phyloP scores from a whole-genome alignment of 2,329 filamentous ascomycete genomes.

The Albophoma yamanashiensis region DNA sequence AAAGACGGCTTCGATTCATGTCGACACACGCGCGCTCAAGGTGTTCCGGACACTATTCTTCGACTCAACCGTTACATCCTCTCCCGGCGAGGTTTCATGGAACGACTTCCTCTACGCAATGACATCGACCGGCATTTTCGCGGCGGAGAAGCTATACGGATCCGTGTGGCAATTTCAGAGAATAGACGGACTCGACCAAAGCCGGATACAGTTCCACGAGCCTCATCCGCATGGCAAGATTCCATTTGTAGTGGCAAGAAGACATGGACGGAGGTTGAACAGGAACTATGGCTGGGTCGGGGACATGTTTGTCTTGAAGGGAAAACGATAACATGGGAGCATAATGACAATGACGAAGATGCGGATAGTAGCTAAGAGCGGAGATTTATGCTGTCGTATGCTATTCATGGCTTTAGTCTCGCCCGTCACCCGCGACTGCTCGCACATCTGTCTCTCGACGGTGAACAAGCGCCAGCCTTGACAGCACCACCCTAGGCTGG shows the following conservation, averaged over 20 bases:
- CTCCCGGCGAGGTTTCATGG: slow-evolving; percentile 40
- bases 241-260: slow-evolving; percentile 30
- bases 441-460: too few relatives aligned
- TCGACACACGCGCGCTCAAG: slow-evolving; percentile 21
- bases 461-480: too few relatives aligned
- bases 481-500: too few relatives aligned
- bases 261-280: slow-evolving; percentile 35
- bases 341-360: too few relatives aligned
- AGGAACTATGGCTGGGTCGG: slow-evolving; percentile 40
- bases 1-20: neutral
- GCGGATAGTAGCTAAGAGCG: too few relatives aligned
- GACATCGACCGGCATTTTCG: slow-evolving; percentile 33
- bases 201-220: slow-evolving; percentile 47
- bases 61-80: slow-evolving; percentile 20
- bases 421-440: too few relatives aligned
- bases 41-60: slow-evolving; percentile 31
- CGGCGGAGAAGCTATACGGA: slow-evolving; percentile 45
- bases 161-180: slow-evolving; percentile 51
- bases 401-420: too few relatives aligned
- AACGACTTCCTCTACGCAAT: slow-evolving; percentile 43
- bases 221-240: slow-evolving; percentile 46
- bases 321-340: too few relatives aligned
- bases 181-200: slow-evolving; percentile 24
- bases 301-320: slow-evolving; percentile 27
- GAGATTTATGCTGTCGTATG: too few relatives aligned